phyloP scores from a whole-genome alignment of 345 rosid species.

The Microcos paniculata region DNA sequence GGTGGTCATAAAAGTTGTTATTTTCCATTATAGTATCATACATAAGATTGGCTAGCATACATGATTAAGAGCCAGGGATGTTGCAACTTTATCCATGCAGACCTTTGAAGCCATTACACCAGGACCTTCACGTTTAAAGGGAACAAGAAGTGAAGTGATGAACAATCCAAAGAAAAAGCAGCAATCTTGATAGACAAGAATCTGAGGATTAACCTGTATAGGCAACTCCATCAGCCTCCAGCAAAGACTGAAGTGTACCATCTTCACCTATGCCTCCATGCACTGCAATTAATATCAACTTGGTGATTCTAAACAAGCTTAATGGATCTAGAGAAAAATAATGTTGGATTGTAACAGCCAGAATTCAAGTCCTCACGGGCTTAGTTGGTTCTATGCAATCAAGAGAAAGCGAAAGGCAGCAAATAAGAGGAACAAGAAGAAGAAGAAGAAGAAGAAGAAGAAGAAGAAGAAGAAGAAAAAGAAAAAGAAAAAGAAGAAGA shows the following conservation, averaged over 20 bases:
- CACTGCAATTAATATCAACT: slow-evolving; percentile 37
- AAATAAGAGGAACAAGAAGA: neutral
- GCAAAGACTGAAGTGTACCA: slow-evolving; percentile 81
- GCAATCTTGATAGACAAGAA: neutral
- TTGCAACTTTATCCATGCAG: slow-evolving; percentile 91
- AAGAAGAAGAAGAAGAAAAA: neutral
- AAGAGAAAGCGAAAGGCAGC: slow-evolving; percentile 6
- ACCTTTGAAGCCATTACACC: slow-evolving; percentile 73
- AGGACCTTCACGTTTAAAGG: slow-evolving; percentile 59
- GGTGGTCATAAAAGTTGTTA: neutral
- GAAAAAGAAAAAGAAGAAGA: neutral
- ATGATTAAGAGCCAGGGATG: slow-evolving; percentile 76
- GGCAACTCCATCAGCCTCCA: slow-evolving; percentile 79
- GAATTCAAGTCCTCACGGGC: neutral
- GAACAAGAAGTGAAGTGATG: slow-evolving; percentile 20
- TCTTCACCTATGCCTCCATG: slow-evolving; percentile 99
- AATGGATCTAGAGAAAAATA: neutral
- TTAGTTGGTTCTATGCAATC: neutral
- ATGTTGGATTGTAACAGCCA: neutral
- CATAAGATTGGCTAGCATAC: slow-evolving; percentile 36
- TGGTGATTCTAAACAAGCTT: neutral
- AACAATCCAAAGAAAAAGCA: neutral
- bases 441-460: neutral
- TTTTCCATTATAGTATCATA: neutral
- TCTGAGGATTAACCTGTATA: slow-evolving; percentile 56